These are phyloP conservation scores for Nadsonia starkeyi-henricii DNA, from an alignment of 1,139 yeast genomes.

Conservation along the genomic window DNA sequence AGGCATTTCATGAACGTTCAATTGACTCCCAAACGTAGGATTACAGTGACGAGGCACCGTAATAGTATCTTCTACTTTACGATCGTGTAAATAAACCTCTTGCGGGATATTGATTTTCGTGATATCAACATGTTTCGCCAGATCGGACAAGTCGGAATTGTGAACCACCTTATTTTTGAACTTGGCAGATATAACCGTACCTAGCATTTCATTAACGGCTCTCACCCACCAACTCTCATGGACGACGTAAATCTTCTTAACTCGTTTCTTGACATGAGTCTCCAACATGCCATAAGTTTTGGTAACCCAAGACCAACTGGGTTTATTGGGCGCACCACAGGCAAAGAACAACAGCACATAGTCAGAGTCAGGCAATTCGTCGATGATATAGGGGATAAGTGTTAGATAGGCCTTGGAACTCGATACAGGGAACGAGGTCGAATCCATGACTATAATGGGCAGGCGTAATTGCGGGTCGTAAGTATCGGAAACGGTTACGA, in stretches of 20 bases:
- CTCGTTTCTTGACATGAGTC: conserved; percentile 37
- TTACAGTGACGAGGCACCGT: conserved; percentile 24
- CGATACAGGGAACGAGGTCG: conserved; percentile 59
- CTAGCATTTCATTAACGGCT: conserved; percentile 60
- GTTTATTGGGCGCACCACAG: conserved; percentile 48
- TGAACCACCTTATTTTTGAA: conserved; percentile 31
- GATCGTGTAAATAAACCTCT: conserved; percentile 50
- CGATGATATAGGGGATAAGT: conserved; percentile 17
- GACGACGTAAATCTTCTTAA: conserved; percentile 59
- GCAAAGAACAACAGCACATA: conserved; percentile 63
- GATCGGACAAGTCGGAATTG: conserved; percentile 44
- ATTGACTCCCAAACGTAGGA: conserved; percentile 23
- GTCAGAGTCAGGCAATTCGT: conserved; percentile 37
- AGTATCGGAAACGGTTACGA: conserved; percentile 46
- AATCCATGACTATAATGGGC: conserved; percentile 62
- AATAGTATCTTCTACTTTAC: conserved; percentile 18
- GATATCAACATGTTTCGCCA: conserved; percentile 57
- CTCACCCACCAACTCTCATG: conserved; percentile 89
- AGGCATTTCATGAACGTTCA: conserved; percentile 16
- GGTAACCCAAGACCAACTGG: conserved; percentile 65
- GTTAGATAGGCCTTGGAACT: conserved; percentile 14
- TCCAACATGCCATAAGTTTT: conserved; percentile 60
- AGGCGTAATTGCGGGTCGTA: conserved; percentile 46
- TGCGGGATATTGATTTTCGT: conserved; percentile 65
- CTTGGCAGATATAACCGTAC: conserved; percentile 42